Evolutionary conservation across 2,329 filamentous ascomycete species (phyloP).

Genomic region (Phyllosticta ampelicida): DNA sequence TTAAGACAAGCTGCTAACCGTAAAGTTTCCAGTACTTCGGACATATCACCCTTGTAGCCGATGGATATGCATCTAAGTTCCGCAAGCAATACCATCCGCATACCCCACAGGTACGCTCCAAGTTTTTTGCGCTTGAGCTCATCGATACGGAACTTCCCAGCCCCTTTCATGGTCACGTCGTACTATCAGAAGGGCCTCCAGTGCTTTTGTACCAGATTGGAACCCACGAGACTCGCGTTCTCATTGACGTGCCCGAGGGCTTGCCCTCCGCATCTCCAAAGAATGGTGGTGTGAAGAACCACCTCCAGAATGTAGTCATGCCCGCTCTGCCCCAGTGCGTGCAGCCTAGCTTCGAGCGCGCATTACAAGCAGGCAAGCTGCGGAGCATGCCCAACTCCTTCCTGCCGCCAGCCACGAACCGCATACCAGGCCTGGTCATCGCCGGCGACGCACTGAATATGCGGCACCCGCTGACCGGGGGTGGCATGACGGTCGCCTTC

Average conservation of each 20-base stretch:
- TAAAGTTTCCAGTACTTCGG: slow-evolving; percentile 60
- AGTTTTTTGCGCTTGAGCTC: slow-evolving; percentile 89
- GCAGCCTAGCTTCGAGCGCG: slow-evolving; percentile 61
- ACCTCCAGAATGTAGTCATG: slow-evolving; percentile 69
- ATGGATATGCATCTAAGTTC: slow-evolving; percentile 90
- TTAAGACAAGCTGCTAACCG: not conserved
- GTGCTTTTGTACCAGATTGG: slow-evolving; percentile 96
- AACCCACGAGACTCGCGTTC: slow-evolving; percentile 79
- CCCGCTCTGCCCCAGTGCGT: slow-evolving; percentile 64
- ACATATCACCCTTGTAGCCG: slow-evolving; percentile 75
- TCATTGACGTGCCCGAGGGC: slow-evolving; percentile 77
- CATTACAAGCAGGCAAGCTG: slow-evolving; percentile 65
- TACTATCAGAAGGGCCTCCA: slow-evolving; percentile 67
- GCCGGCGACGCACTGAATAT: slow-evolving; percentile 97
- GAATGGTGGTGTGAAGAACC: slow-evolving; percentile 72
- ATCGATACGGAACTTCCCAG: slow-evolving; percentile 73
- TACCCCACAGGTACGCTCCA: slow-evolving; percentile 62
- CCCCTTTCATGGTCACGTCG: slow-evolving; percentile 71
- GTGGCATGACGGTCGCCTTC: slow-evolving; percentile 96
- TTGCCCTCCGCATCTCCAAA: slow-evolving; percentile 61
- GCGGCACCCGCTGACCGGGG: slow-evolving; percentile 95
- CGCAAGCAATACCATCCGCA: slow-evolving; percentile 64
- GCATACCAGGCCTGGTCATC: slow-evolving; percentile 61
- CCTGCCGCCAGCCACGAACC: slow-evolving; percentile 68
- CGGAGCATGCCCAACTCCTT: slow-evolving; percentile 95